Conservation (phyloP, 2,329 filamentous ascomycete species). For the Trichoderma koningii region DNA sequence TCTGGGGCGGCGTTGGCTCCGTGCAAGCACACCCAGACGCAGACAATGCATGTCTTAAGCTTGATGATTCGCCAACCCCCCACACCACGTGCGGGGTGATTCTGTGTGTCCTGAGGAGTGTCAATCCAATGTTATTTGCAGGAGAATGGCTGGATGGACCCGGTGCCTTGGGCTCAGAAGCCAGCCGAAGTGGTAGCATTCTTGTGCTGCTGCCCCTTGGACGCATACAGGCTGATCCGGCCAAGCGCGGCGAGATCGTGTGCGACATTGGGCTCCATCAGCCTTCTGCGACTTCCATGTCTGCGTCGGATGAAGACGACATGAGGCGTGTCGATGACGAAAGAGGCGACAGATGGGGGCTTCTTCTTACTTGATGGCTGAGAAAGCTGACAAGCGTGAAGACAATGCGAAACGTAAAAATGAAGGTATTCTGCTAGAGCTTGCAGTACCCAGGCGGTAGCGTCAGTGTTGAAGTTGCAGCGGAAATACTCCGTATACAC, state of each 20-base stretch:
- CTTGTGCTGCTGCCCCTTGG: not conserved
- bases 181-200: not conserved
- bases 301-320: not conserved
- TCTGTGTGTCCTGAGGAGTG: not conserved
- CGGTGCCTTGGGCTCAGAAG: slow-evolving; percentile 8
- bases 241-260: not conserved
- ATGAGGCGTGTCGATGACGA: not conserved
- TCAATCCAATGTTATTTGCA: not conserved
- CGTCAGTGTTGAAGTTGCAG: too few relatives aligned
- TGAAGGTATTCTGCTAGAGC: not conserved
- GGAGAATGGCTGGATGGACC: not conserved
- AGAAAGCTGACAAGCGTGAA: too few relatives aligned
- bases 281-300: too few relatives aligned
- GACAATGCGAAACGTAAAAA: not conserved
- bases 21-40: not conserved
- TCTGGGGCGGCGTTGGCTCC: not conserved
- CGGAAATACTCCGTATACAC: too few relatives aligned
- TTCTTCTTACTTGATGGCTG: too few relatives aligned
- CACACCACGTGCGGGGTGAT: slow-evolving; percentile 21
- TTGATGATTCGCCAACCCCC: slow-evolving; percentile 5
- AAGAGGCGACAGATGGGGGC: not conserved
- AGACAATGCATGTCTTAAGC: not conserved
- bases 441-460: too few relatives aligned
- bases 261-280: not conserved
- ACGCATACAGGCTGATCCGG: not conserved